phyloP scores from a whole-genome alignment of 2,329 filamentous ascomycete genomes.

The Magnaporthales sp. region DNA sequence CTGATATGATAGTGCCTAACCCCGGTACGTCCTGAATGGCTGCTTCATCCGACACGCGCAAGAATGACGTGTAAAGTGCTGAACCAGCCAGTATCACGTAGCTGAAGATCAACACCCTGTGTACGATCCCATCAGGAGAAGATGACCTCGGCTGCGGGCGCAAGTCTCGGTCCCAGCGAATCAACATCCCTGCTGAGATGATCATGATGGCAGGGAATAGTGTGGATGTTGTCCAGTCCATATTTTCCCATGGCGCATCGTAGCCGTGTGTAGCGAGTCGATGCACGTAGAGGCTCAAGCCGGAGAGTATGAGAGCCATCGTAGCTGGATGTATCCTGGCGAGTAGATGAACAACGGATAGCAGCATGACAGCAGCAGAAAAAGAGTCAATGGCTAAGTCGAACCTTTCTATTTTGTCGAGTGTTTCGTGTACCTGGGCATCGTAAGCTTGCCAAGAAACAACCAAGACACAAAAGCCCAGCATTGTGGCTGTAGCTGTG shows the following conservation, averaged over 20 bases:
- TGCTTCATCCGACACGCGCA: not conserved
- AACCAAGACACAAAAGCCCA: not conserved
- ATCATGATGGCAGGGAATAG: not conserved
- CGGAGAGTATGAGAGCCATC: not conserved
- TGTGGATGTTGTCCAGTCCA: not conserved
- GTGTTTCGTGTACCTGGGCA: not conserved
- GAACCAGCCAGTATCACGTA: not conserved
- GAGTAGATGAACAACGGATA: not conserved
- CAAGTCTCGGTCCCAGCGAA: not conserved
- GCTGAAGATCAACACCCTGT: not conserved
- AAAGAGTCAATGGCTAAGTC: not conserved
- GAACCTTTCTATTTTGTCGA: not conserved
- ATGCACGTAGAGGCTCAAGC: not conserved
- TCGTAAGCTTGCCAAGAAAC: not conserved
- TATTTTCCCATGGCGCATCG: not conserved
- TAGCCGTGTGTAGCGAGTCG: not conserved
- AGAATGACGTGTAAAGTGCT: not conserved
- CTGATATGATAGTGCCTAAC: not conserved
- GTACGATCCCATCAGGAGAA: not conserved
- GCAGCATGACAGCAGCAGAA: not conserved
- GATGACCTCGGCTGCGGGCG: not conserved
- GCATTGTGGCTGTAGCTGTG: not conserved
- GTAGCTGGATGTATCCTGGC: slow-evolving; percentile 1
- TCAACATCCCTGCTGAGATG: not conserved
- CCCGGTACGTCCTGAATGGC: not conserved